A percentile compares a stretch with the other conserved stretches of the same genome.
Evolutionary conservation across 345 rosid species (phyloP).

Genomic region (Eutrema yunnanense): DNA sequence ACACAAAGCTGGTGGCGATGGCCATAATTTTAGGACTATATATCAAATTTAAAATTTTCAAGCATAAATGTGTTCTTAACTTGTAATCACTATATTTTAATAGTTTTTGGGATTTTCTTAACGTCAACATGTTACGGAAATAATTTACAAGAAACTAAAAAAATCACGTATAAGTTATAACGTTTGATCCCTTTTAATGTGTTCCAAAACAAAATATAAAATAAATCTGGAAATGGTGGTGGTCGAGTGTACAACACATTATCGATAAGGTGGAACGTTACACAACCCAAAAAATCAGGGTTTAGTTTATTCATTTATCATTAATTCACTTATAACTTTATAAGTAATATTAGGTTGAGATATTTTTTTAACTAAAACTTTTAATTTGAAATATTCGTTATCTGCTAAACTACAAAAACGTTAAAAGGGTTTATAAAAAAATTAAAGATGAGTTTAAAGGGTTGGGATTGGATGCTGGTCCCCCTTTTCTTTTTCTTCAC

Average conservation of each 20-base stretch:
- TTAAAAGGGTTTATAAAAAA: slow-evolving; percentile 13
- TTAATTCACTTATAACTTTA: slow-evolving; percentile 9
- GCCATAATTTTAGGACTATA: slow-evolving; percentile 24
- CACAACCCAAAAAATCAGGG: slow-evolving; percentile 23
- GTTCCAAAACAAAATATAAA: neutral
- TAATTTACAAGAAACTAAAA: neutral
- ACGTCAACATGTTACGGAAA: slow-evolving; percentile 6
- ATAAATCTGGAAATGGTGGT: slow-evolving; percentile 12
- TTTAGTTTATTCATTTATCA: neutral
- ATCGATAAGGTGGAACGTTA: slow-evolving; percentile 35
- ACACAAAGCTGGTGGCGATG: slow-evolving; percentile 18
- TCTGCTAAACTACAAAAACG: slow-evolving; percentile 17
- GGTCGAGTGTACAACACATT: slow-evolving; percentile 30
- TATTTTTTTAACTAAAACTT: neutral
- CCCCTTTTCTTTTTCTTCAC: slow-evolving; percentile 14
- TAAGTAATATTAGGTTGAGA: slow-evolving; percentile 22
- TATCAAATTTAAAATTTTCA: neutral
- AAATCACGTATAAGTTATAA: slow-evolving; percentile 12
- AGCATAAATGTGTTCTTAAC: neutral
- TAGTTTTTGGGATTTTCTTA: neutral
- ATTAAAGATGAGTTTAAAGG: slow-evolving; percentile 28
- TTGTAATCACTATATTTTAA: neutral
- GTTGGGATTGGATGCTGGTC: slow-evolving; percentile 32
- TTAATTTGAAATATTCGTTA: neutral
- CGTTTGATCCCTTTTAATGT: neutral